Evolutionary conservation across 2,329 filamentous ascomycete genomes (phyloP), one percentile per base, ranked within the genome.

Genomic region (Grosmannia huntii): DNA sequence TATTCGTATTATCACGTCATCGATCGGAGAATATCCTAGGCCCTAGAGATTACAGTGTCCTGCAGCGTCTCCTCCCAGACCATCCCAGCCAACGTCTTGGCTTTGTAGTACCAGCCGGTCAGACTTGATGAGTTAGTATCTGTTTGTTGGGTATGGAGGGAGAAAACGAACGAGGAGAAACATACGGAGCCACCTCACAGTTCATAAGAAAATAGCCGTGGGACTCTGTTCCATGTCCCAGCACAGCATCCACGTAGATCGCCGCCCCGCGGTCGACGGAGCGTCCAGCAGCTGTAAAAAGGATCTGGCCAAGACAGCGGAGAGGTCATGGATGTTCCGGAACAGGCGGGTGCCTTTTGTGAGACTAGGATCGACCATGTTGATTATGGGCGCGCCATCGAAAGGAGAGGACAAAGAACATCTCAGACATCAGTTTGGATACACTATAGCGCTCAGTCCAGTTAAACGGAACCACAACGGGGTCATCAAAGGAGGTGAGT

Each of bases 41-140:
- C 61, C 7, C 60, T 59, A 2, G 66, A 67, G 62, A 73, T 73
- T 0, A 65, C 65, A n/a, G 73, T 65, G 36, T 70, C 68, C 2
- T 62, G 56, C 53, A 73, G 58, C 7, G 71, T 74, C 61, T 73
- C 71, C 0, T 67, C 61, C 73, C 73, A 77, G 3, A 75, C 57
- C 19, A 64, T 64, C 2, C 74, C 66, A n/a, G 62, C 69, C 21
- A 72, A 59, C 1, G 63, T 60, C 27, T 67, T 66, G 0, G 72
- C 72, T 25, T 74, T 67, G 0, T 66, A 73, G 55, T 50, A 31
- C 9, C 50, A 58, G 9, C 44, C 0, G n/a, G 28, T 10, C 10
- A 25, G 21, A 12, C 9, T 49, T 27, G 1, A 10, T 49, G 21
- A 5, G 46, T 23, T 1, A 16, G 23, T 48, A 21, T 50, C 33